A percentile compares a stretch with the other conserved stretches of the same genome.
Conservation (phyloP, 2,329 filamentous ascomycete genomes). For the Talaromyces sp. region DNA sequence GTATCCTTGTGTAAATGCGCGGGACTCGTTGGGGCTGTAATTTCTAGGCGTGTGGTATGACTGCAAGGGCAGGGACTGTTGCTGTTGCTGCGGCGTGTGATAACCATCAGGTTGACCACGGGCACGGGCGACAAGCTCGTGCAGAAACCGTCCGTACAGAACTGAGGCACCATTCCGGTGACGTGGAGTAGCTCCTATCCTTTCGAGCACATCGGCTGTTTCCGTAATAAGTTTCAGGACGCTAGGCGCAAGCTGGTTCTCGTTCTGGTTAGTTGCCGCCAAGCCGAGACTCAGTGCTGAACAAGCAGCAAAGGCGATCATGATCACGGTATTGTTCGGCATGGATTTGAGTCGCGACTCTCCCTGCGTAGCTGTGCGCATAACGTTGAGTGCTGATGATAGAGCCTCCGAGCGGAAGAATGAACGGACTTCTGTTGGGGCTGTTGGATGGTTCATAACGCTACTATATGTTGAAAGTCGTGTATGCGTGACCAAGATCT, state of each 20-base stretch:
- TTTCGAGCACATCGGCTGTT: slow-evolving; percentile 65
- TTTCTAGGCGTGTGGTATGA: neutral
- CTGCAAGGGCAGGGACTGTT: slow-evolving; percentile 11
- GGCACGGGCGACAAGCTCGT: slow-evolving; percentile 47
- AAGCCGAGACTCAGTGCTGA: slow-evolving; percentile 66
- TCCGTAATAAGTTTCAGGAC: slow-evolving; percentile 66
- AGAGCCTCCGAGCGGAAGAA: slow-evolving; percentile 71
- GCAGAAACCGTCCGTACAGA: slow-evolving; percentile 57
- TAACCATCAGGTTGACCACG: neutral
- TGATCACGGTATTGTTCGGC: slow-evolving; percentile 76
- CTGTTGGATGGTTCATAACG: slow-evolving; percentile 72
- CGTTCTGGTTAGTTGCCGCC: slow-evolving; percentile 48
- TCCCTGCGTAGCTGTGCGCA: slow-evolving; percentile 70
- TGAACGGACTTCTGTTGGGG: slow-evolving; percentile 66
- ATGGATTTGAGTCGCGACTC: slow-evolving; percentile 69
- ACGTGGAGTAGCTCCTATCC: slow-evolving; percentile 63
- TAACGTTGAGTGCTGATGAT: slow-evolving; percentile 70
- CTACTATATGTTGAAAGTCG: slow-evolving; percentile 71
- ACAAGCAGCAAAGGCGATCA: slow-evolving; percentile 73
- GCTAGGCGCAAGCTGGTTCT: slow-evolving; percentile 54
- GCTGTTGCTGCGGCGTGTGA: neutral
- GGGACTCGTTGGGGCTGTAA: neutral
- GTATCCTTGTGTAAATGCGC: neutral
- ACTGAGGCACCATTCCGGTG: slow-evolving; percentile 68
- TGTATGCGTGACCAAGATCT: slow-evolving; percentile 71